Evolutionary conservation across 768 basidiomycete genomes (phyloP), one percentile per base, ranked within the genome.

Genomic region (Cubamyces sp.): DNA sequence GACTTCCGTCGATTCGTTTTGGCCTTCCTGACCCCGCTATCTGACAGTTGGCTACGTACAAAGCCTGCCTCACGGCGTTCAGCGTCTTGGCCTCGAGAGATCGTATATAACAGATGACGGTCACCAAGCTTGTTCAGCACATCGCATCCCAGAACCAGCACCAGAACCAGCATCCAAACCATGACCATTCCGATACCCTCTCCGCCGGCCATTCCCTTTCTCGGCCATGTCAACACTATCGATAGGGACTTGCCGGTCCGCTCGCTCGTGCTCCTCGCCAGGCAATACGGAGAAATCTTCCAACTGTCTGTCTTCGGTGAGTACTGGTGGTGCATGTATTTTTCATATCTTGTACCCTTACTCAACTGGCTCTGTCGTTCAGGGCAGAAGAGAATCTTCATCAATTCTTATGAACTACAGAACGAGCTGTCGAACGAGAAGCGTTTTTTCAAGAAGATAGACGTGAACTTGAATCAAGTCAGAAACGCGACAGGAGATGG

Each of bases 261-360:
- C 37, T 75, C 76, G 1, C 75, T 75, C 57, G 49, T 59, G 3
- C 74, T 78, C 26, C 73, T 78, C n/a, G 73, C 75, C 28, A 66
- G 74, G 43, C 74, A 76, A 60, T 80, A 79, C 60, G 80, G 80
- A 16, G 76, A 77, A 50, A 78, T 81, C n/a, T 79, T 72, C 65
- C 70, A 74, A 57, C 71, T 81, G 26, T 67, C 72, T 34, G 57
- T 79, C n/a, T 64, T 75, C 15, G 75, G 79, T 77, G 39, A 45
- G 71, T 40, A 7, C 14, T 15, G 19, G 5, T 41, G 18, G 34
- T 11, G n/a, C 3, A 1, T 14, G 0, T 2, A 21, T 5, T 1
- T 9, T 30, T 14, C 2, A 42, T 18, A 9, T n/a, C 30, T 45
- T 21, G 21, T 9, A 37, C 45, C 25, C 7, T n/a, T 42, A 16